Percentiles rank a stretch among this genome's conserved stretches.
Conservation (phyloP, 2,329 filamentous ascomycete species). For the Fusarium sublunatum region DNA sequence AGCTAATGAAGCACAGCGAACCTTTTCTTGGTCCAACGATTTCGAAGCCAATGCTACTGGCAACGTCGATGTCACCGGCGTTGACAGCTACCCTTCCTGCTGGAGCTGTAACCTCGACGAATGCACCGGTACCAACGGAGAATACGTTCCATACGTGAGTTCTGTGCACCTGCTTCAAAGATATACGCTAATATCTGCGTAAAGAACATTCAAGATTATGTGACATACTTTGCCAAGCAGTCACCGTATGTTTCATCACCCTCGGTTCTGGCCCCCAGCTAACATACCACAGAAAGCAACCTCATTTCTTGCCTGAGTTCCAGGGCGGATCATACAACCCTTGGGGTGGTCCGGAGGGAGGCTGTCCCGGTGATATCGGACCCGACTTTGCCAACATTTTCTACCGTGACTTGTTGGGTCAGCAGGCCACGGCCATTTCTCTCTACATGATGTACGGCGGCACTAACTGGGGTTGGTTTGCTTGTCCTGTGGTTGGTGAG, state of each 20-base stretch:
- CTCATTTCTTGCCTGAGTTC: slow-evolving; percentile 45
- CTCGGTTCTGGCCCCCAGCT: not conserved
- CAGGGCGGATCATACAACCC: slow-evolving; percentile 62
- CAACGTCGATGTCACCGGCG: slow-evolving; percentile 64
- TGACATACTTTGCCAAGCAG: slow-evolving; percentile 45
- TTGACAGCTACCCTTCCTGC: slow-evolving; percentile 67
- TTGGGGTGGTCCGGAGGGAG: slow-evolving; percentile 69
- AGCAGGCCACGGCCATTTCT: slow-evolving; percentile 68
- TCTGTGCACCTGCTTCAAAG: not conserved
- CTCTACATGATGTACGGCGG: slow-evolving; percentile 75
- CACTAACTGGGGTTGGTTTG: slow-evolving; percentile 71
- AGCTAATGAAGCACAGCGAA: slow-evolving; percentile 33
- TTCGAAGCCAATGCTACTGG: slow-evolving; percentile 64
- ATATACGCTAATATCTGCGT: not conserved
- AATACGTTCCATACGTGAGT: slow-evolving; percentile 65
- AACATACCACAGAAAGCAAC: slow-evolving; percentile 15
- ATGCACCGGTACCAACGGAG: slow-evolving; percentile 69
- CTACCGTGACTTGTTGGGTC: slow-evolving; percentile 70
- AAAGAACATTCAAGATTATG: slow-evolving; percentile 45
- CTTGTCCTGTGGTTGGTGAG: slow-evolving; percentile 62
- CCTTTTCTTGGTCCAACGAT: slow-evolving; percentile 68
- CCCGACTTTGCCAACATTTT: slow-evolving; percentile 72
- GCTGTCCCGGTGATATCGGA: slow-evolving; percentile 65
- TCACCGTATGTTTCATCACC: slow-evolving; percentile 25
- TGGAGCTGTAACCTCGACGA: slow-evolving; percentile 73